Conservation (phyloP, 108 stramenopile species). For the Mediolabrus comicus region DNA sequence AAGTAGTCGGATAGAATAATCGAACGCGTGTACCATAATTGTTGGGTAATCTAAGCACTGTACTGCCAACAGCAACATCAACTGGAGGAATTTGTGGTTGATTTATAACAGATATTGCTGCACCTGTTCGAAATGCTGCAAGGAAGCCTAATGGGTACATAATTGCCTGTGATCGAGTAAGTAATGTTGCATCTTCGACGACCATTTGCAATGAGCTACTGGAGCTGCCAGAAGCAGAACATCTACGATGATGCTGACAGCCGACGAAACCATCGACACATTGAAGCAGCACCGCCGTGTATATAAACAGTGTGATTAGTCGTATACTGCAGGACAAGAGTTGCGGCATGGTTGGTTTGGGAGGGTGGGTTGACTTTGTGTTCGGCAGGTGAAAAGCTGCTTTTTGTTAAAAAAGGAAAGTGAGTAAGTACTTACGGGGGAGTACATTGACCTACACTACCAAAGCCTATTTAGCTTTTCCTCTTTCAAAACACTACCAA, state of each 20-base stretch:
- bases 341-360: too few relatives aligned
- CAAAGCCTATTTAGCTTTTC: background rate
- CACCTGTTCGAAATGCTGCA: conserved; percentile 29
- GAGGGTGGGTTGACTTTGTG: background rate
- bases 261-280: too few relatives aligned
- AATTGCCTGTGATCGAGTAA: background rate
- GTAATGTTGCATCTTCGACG: background rate
- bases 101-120: conserved; percentile 11
- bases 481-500: too few relatives aligned
- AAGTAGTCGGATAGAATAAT: conserved; percentile 16
- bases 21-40: conserved; percentile 15
- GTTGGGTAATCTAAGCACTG: conserved; percentile 9
- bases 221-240: too few relatives aligned
- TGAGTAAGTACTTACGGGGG: background rate
- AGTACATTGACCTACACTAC: background rate
- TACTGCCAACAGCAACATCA: conserved; percentile 9
- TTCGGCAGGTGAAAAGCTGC: background rate
- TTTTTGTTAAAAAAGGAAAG: too few relatives aligned
- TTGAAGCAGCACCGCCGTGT: too few relatives aligned
- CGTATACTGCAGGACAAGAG: too few relatives aligned
- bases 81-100: conserved; percentile 16
- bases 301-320: too few relatives aligned
- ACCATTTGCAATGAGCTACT: too few relatives aligned
- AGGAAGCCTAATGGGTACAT: conserved; percentile 9
- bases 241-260: background rate